Percentiles rank a stretch among this genome's conserved stretches.
Conservation (phyloP, 768 basidiomycete genomes). For the Psilocybe azurescens region DNA sequence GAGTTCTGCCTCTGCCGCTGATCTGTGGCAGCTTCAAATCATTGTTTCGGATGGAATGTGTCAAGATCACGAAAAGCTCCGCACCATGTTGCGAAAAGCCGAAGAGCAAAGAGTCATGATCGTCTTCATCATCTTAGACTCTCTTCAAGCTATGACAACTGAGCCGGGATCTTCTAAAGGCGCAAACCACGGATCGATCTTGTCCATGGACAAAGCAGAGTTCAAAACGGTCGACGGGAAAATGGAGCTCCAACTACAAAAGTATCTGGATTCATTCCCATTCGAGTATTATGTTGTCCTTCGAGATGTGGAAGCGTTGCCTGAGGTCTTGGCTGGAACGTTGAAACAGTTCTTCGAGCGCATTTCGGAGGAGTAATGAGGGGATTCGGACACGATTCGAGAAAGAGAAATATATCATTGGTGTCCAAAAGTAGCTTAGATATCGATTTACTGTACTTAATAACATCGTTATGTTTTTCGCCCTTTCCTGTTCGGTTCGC, state of each 20-base stretch:
- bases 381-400: too few species aligned
- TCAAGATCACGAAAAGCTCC: constrained; percentile 89
- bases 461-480: background rate
- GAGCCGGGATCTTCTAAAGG: constrained; percentile 23
- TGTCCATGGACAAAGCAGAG: constrained; percentile 91
- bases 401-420: too few species aligned
- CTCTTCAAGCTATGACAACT: constrained; percentile 57
- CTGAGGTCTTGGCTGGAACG: constrained; percentile 87
- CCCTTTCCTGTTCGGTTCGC: too few species aligned
- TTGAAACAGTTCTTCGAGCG: constrained; percentile 92
- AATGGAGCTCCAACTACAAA: constrained; percentile 86
- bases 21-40: constrained; percentile 97
- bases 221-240: constrained; percentile 81
- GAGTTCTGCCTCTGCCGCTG: constrained; percentile 69
- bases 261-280: constrained; percentile 95
- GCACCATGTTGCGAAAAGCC: constrained; percentile 80
- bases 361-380: constrained; percentile 67
- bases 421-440: background rate
- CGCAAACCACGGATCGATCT: constrained; percentile 71
- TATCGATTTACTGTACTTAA: background rate
- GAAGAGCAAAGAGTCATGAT: constrained; percentile 92
- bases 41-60: constrained; percentile 99
- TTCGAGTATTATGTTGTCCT: constrained; percentile 98
- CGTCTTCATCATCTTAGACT: constrained; percentile 95
- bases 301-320: constrained; percentile 87